These are phyloP conservation scores for Rhinocladiella similis DNA, from an alignment of 2,329 filamentous ascomycete species.

Conservation along the genomic window DNA sequence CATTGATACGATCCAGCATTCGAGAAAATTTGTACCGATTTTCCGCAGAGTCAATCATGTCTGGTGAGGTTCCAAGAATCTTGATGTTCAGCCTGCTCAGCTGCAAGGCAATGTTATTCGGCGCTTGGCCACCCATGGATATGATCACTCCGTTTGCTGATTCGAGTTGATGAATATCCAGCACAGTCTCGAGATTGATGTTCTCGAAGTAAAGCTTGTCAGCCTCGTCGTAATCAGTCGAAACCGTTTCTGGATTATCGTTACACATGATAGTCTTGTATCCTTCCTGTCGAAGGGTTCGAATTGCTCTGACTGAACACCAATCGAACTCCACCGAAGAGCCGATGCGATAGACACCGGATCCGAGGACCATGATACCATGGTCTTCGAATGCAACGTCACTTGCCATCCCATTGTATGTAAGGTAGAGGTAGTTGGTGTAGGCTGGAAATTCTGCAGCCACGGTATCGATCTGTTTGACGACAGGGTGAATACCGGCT, in stretches of 20 bases:
- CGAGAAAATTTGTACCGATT: conserved; percentile 98
- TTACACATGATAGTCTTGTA: conserved; percentile 98
- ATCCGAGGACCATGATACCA: conserved; percentile 93
- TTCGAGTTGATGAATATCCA: conserved; percentile 93
- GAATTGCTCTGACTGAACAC: conserved; percentile 93
- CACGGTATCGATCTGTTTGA: conserved; percentile 98
- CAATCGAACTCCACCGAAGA: conserved; percentile 99
- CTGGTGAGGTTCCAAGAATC: conserved; percentile 90
- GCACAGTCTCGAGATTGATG: conserved; percentile 82
- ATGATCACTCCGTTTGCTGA: conserved; percentile 80
- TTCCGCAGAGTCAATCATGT: conserved; percentile 98
- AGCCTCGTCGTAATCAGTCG: conserved; percentile 90
- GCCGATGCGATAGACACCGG: conserved; percentile 94
- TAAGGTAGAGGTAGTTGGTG: conserved; percentile 95
- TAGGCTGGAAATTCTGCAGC: conserved; percentile 92
- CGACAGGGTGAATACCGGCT: conserved; percentile 79
- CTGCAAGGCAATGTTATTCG: conserved; percentile 94
- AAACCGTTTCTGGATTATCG: conserved; percentile 86
- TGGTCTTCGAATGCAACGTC: conserved; percentile 85
- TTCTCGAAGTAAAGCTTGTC: conserved; percentile 96
- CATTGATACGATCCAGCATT: conserved; percentile 90
- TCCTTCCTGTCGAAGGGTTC: conserved; percentile 79
- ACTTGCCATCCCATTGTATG: conserved; percentile 86
- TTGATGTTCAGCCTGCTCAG: conserved; percentile 87
- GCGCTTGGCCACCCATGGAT: conserved; percentile 95